Conservation (phyloP, 192 early-diverging fungal genomes). For the Coemansia sp. region DNA sequence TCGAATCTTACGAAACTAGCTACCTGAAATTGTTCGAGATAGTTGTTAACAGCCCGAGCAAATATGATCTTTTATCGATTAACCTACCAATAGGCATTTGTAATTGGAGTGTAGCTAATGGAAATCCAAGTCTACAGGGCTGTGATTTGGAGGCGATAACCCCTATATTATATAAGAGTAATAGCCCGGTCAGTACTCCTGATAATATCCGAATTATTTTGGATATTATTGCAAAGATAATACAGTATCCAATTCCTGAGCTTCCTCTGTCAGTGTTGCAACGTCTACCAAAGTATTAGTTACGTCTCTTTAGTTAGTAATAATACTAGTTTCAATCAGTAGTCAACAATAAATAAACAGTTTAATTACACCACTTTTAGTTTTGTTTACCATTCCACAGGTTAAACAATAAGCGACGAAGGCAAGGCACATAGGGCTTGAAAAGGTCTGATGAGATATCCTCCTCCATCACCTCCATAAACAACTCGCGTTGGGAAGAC, state of each 20-base stretch:
- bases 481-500: not conserved
- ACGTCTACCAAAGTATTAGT: not conserved
- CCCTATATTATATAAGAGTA: not conserved
- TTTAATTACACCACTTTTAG: too few species aligned
- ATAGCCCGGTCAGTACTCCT: not conserved
- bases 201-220: not conserved
- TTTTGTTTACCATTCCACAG: not conserved
- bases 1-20: not conserved
- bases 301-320: not conserved
- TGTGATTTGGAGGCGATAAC: not conserved
- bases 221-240: not conserved
- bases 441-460: not conserved
- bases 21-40: not conserved
- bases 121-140: not conserved
- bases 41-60: not conserved
- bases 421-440: not conserved
- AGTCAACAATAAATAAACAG: too few species aligned
- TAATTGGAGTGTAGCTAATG: not conserved
- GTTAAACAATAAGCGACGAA: not conserved
- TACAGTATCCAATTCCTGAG: not conserved
- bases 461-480: not conserved
- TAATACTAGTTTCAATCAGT: not conserved
- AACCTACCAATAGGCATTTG: not conserved
- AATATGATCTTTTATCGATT: not conserved
- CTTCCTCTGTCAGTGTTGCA: not conserved